Conservation (phyloP, 306 rosid species). For the Carpinus fangiana region DNA sequence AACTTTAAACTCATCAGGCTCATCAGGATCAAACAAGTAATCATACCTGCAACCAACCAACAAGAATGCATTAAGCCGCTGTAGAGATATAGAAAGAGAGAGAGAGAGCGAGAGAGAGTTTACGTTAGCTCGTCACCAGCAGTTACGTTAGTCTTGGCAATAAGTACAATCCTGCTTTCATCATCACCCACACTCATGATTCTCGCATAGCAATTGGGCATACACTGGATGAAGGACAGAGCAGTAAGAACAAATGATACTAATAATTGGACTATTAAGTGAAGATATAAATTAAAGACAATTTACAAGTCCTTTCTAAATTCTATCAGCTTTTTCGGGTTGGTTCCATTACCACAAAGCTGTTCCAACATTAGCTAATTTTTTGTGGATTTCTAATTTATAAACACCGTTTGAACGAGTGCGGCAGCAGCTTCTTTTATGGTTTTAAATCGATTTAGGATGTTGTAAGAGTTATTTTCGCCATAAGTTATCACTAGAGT, state of each 20-base stretch:
- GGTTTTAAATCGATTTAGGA: too few species aligned
- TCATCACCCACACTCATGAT: slow-evolving; percentile 99
- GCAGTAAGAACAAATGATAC: slow-evolving; percentile 8
- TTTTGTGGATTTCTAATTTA: too few species aligned
- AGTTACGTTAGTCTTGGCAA: slow-evolving; percentile 77
- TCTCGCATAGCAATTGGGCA: slow-evolving; percentile 99
- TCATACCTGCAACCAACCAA: slow-evolving; percentile 69
- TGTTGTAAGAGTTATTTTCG: too few species aligned
- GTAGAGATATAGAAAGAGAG: neutral
- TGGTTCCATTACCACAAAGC: too few species aligned
- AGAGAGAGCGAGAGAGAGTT: slow-evolving; percentile 1
- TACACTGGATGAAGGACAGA: slow-evolving; percentile 55
- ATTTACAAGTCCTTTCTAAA: neutral
- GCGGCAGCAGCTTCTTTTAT: too few species aligned
- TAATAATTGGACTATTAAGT: neutral
- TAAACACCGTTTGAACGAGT: too few species aligned
- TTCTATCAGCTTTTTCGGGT: neutral
- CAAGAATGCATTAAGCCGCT: slow-evolving; percentile 1
- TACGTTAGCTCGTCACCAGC: slow-evolving; percentile 95
- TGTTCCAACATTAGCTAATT: too few species aligned
- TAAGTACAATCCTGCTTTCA: slow-evolving; percentile 93
- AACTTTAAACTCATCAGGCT: slow-evolving; percentile 94
- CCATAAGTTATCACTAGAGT: too few species aligned
- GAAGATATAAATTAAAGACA: neutral
- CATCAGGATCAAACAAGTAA: slow-evolving; percentile 96